Evolutionary conservation across 2,329 filamentous ascomycete genomes (phyloP), one percentile per base, ranked within the genome.

Genomic region (Talaromyces funiculosus): DNA sequence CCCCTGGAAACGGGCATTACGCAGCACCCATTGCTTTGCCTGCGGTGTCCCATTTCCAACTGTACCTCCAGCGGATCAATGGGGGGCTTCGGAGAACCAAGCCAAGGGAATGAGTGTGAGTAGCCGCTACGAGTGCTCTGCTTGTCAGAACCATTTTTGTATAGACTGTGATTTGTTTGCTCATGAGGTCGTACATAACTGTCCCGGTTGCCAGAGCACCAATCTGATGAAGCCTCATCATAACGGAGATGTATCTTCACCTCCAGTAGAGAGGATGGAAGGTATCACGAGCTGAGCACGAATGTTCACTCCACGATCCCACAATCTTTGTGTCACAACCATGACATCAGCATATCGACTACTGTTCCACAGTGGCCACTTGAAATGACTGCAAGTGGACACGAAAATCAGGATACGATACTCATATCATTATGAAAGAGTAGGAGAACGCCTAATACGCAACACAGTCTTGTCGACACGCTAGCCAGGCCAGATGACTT

Each of bases 131-230:
- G 90, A 90, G 62, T 99, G 94, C 73, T 84, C 88, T 66, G 86
- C 88, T n/a, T 99, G 94, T 74, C 77, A 83, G 3, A 87, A 90
- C 62, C 93, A 97, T 76, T 99, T 97, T 72, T 99, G 94, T 79
- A 95, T 99, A 65, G 94, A 99, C 73, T 99, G 94, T 73, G 94
- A 99, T 73, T 86, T 97, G 24, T 97, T 94, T 77, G 89, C 90
- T 24, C 94, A 99, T 72, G 92, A 97, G 77, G 86, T 95, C 12
- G 84, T 96, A 56, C 93, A 99, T 73, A 97, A 97, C 75, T 99
- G 94, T 70, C 92, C 94, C 0, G 93, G 93, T 0, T 99, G 94
- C 73, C 88, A 87, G 65, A 81, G 79, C 65, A 71, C 67, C 55
- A 68, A 64, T 31, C 10, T 54, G 8, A 47, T 40, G 37, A 53